Conservation (phyloP, 345 rosid species). For the Chamaenerion angustifolium region DNA sequence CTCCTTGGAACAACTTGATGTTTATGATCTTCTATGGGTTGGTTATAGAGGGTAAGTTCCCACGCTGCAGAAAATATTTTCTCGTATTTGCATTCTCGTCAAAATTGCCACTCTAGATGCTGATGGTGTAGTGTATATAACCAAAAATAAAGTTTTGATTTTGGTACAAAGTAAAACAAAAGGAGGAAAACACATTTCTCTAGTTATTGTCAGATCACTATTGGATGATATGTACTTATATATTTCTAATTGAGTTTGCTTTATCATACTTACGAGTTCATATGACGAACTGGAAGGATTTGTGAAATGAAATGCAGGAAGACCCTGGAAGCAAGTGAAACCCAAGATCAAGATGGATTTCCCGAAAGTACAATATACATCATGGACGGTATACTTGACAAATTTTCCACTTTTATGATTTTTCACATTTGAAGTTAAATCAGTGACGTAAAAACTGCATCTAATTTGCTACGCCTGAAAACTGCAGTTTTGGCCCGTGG, state of each 20-base stretch:
- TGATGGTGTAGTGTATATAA: too few species aligned
- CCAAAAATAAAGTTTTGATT: too few species aligned
- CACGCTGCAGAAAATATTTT: too few species aligned
- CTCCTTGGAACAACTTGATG: slow-evolving; percentile 81
- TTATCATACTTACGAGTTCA: too few species aligned
- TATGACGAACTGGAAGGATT: neutral
- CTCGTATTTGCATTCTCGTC: too few species aligned
- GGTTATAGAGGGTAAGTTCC: slow-evolving; percentile 50
- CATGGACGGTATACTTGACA: slow-evolving; percentile 61
- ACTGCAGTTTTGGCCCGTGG: slow-evolving; percentile 75
- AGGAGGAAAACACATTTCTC: too few species aligned
- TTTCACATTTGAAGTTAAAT: neutral
- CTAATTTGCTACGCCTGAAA: neutral
- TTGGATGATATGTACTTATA: too few species aligned
- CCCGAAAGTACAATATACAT: slow-evolving; percentile 51
- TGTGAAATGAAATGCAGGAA: slow-evolving; percentile 38
- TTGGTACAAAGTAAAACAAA: too few species aligned
- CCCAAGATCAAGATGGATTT: slow-evolving; percentile 59
- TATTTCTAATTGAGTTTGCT: too few species aligned
- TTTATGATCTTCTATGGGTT: slow-evolving; percentile 76
- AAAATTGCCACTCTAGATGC: too few species aligned
- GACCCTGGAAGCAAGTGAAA: slow-evolving; percentile 71
- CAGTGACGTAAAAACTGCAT: too few species aligned
- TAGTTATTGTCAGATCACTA: too few species aligned
- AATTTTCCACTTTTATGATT: neutral